Conservation (phyloP, 2,329 filamentous ascomycete genomes). For the Coleophoma crateriformis region DNA sequence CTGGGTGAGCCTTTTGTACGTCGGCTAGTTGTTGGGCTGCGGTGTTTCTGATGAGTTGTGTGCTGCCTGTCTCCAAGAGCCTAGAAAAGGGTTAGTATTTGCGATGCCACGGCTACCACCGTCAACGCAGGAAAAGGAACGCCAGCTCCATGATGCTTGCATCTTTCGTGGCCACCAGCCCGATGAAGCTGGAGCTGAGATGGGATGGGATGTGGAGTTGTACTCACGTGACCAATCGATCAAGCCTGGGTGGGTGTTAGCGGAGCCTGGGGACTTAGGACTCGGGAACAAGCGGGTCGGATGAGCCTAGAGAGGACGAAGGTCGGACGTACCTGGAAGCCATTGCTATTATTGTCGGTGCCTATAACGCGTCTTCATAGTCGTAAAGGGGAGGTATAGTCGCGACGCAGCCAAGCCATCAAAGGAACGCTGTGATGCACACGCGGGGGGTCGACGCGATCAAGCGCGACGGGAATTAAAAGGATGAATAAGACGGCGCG, state of each 20-base stretch:
- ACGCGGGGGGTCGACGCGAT: no score
- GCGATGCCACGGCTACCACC: no score
- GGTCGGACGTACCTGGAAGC: constrained; percentile 26
- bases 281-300: neutral
- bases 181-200: neutral
- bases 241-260: constrained; percentile 51
- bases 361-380: no score
- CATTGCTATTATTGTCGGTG: constrained; percentile 12
- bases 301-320: neutral
- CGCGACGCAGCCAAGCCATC: no score
- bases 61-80: constrained; percentile 95
- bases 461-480: no score
- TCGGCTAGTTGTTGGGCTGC: constrained; percentile 95
- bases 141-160: neutral
- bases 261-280: constrained; percentile 1
- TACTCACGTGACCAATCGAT: constrained; percentile 82
- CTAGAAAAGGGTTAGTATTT: constrained; percentile 38
- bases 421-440: no score
- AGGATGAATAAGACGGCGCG: no score
- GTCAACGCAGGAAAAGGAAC: no score
- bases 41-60: constrained; percentile 90
- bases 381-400: no score
- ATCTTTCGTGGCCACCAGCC: constrained; percentile 1
- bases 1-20: constrained; percentile 95
- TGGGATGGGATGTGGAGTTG: neutral